phyloP scores from a whole-genome alignment of 2,329 filamentous ascomycete genomes.

The Aschersonia sp. region DNA sequence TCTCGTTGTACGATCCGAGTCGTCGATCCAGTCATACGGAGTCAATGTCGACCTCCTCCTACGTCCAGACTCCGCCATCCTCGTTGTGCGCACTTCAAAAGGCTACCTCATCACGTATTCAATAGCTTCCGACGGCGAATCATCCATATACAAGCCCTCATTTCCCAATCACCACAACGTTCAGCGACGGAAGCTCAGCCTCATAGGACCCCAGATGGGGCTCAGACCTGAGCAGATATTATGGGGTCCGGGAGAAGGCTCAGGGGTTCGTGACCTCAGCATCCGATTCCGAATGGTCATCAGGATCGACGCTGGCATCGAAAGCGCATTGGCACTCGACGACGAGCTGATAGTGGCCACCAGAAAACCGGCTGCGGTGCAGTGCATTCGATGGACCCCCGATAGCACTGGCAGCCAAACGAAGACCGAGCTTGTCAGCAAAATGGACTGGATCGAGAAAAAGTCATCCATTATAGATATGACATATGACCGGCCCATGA shows the following conservation, averaged over 20 bases:
- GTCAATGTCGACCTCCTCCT: constrained; percentile 73
- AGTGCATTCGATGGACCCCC: constrained; percentile 90
- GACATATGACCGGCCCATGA: constrained; percentile 93
- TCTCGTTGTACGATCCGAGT: constrained; percentile 65
- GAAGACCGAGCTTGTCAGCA: constrained; percentile 75
- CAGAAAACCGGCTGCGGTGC: constrained; percentile 79
- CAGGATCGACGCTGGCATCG: constrained; percentile 91
- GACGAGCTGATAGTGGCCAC: constrained; percentile 90
- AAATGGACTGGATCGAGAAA: constrained; percentile 75
- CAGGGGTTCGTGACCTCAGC: constrained; percentile 72
- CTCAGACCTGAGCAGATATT: constrained; percentile 46
- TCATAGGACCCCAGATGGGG: constrained; percentile 41
- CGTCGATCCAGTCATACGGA: constrained; percentile 73
- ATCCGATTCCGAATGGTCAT: constrained; percentile 95
- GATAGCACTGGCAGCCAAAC: constrained; percentile 74
- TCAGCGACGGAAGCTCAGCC: constrained; percentile 46
- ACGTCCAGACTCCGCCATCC: constrained; percentile 80
- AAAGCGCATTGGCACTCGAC: constrained; percentile 74
- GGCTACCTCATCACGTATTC: constrained; percentile 94
- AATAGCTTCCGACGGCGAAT: constrained; percentile 68
- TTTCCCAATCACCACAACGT: constrained; percentile 56
- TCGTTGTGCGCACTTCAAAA: constrained; percentile 74
- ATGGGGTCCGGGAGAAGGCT: constrained; percentile 68
- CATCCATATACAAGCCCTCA: constrained; percentile 71
- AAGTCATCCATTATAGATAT: constrained; percentile 67